phyloP scores from a whole-genome alignment of 345 rosid species.

The Excoecaria cochinchinensis region DNA sequence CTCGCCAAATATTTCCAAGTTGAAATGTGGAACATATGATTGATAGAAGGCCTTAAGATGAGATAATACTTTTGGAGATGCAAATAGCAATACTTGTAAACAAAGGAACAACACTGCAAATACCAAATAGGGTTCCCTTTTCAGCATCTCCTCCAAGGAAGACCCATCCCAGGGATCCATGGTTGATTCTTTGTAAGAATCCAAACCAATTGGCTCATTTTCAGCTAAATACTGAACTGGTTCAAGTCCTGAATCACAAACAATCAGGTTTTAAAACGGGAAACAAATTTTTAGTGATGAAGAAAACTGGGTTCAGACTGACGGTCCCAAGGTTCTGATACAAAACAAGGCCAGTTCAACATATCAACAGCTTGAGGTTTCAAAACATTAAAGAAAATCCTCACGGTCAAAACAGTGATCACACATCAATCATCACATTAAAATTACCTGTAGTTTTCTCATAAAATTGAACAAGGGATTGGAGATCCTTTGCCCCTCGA shows the following conservation, averaged over 20 bases:
- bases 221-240: conserved; percentile 50
- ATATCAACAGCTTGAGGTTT: not conserved
- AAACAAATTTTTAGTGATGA: not conserved
- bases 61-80: conserved; percentile 47
- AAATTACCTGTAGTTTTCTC: conserved; percentile 62
- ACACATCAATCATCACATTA: not conserved
- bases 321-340: not conserved
- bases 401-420: not conserved
- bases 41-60: conserved; percentile 59
- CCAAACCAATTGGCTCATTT: conserved; percentile 33
- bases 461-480: conserved; percentile 63
- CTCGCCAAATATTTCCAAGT: conserved; percentile 85
- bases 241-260: conserved; percentile 51
- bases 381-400: not conserved
- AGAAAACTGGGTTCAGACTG: not conserved
- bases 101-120: conserved; percentile 51
- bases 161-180: conserved; percentile 33
- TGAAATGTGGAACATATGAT: conserved; percentile 56
- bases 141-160: conserved; percentile 42
- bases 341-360: too few species aligned
- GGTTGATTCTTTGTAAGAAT: conserved; percentile 19
- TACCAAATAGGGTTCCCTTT: conserved; percentile 60
- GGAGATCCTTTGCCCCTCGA: conserved; percentile 61
- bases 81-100: conserved; percentile 43
- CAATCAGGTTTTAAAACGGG: not conserved